Conservation (phyloP, 306 rosid genomes). For the Prunus kanzakura region DNA sequence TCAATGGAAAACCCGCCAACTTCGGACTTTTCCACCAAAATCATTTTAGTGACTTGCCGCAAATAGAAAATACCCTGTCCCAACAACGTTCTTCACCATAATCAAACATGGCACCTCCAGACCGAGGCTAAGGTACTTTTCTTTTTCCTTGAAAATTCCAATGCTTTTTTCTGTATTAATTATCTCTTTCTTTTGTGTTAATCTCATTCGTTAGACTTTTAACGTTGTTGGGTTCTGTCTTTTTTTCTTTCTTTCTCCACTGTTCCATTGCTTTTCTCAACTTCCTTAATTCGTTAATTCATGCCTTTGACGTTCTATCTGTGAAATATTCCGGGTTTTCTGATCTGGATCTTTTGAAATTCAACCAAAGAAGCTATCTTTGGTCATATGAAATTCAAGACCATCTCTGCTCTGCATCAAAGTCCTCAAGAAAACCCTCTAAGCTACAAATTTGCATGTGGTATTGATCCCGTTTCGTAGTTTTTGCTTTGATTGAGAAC, state of each 20-base stretch:
- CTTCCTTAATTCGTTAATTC: not conserved
- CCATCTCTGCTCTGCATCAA: not conserved
- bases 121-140: conserved; percentile 8
- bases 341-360: not conserved
- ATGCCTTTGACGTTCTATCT: not conserved
- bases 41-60: not conserved
- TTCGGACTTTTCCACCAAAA: conserved; percentile 40
- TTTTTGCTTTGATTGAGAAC: not conserved
- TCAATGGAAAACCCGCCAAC: conserved; percentile 55
- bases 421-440: not conserved
- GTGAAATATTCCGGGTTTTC: not conserved
- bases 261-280: not conserved
- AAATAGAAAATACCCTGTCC: not conserved
- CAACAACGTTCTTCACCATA: not conserved
- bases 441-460: not conserved
- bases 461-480: not conserved
- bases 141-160: not conserved
- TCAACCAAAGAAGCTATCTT: not conserved
- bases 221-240: not conserved
- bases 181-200: not conserved
- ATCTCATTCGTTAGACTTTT: not conserved
- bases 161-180: not conserved
- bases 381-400: not conserved
- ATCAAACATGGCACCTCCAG: not conserved
- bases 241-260: not conserved